These are phyloP conservation scores for Mucor circinelloides DNA, from an alignment of 371 early-diverging fungal species.

Conservation along the genomic window DNA sequence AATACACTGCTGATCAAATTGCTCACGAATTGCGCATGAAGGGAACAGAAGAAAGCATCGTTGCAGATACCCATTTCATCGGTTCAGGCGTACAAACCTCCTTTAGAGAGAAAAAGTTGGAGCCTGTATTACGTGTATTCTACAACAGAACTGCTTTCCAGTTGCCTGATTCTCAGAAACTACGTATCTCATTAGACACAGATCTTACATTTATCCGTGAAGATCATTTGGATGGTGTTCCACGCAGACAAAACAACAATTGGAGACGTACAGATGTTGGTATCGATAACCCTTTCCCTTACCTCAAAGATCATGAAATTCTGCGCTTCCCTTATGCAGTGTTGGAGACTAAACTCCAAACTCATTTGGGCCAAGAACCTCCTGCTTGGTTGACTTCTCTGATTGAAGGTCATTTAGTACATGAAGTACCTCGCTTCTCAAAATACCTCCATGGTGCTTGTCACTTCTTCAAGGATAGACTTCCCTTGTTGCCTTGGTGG, in stretches of 20 bases:
- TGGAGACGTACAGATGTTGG: slow-evolving; percentile 93
- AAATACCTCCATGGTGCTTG: slow-evolving; percentile 95
- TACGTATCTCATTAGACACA: slow-evolving; percentile 95
- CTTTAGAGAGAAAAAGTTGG: slow-evolving; percentile 74
- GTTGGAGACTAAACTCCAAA: slow-evolving; percentile 94
- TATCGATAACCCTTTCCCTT: slow-evolving; percentile 82
- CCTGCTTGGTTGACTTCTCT: slow-evolving; percentile 92
- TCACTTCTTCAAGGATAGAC: slow-evolving; percentile 36
- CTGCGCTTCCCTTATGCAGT: slow-evolving; percentile 57
- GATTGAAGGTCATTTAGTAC: slow-evolving; percentile 85
- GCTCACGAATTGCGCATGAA: slow-evolving; percentile 77
- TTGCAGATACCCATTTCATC: slow-evolving; percentile 22
- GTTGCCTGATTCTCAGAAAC: slow-evolving; percentile 92
- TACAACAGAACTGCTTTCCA: slow-evolving; percentile 99
- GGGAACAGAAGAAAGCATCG: slow-evolving; percentile 57
- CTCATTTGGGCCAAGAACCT: slow-evolving; percentile 78
- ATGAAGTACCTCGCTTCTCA: slow-evolving; percentile 95
- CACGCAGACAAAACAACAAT: slow-evolving; percentile 63
- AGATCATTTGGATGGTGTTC: slow-evolving; percentile 71
- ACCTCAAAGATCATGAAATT: slow-evolving; percentile 77
- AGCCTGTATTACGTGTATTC: slow-evolving; percentile 88
- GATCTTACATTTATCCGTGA: slow-evolving; percentile 96
- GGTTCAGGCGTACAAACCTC: slow-evolving; percentile 74
- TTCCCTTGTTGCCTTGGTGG: slow-evolving; percentile 51
- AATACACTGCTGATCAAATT: slow-evolving; percentile 84